A percentile compares a stretch with the other conserved stretches of the same genome.
phyloP scores from a whole-genome alignment of 2,329 filamentous ascomycete species.

The Penicillium glabrum region DNA sequence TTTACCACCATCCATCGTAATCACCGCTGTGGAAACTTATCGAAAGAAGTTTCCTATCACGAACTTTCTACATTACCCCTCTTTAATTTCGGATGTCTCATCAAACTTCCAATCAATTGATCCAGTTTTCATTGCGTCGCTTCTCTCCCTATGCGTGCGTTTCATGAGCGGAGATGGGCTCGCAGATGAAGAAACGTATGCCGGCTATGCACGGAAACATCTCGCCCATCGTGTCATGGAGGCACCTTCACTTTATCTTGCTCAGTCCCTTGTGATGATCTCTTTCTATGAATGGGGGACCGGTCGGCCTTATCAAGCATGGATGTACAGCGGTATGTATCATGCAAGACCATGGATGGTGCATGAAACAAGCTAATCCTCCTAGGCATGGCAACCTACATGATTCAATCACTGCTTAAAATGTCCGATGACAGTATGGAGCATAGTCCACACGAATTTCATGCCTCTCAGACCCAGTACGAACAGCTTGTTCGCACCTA shows the following conservation, averaged over 20 bases:
- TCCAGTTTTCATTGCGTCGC: constrained; percentile 33
- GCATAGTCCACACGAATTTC: constrained; percentile 34
- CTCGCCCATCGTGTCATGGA: constrained; percentile 34
- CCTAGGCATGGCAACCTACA: constrained; percentile 39
- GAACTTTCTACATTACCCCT: constrained; percentile 40
- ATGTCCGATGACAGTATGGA: constrained; percentile 40
- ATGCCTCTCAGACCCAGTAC: constrained; percentile 34
- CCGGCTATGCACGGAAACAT: constrained; percentile 32
- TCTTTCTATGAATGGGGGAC: constrained; percentile 39
- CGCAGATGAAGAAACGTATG: constrained; percentile 30
- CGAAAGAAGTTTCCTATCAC: constrained; percentile 38
- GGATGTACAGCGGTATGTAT: constrained; percentile 39
- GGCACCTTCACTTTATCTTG: constrained; percentile 34
- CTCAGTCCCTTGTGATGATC: constrained; percentile 38
- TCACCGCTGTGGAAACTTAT: constrained; percentile 36
- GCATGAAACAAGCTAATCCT: constrained; percentile 1
- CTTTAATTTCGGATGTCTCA: constrained; percentile 35
- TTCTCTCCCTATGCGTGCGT: constrained; percentile 35
- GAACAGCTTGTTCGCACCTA: constrained; percentile 40
- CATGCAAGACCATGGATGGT: not conserved
- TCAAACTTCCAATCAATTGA: constrained; percentile 30
- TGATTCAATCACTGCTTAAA: constrained; percentile 39
- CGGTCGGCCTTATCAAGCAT: constrained; percentile 37
- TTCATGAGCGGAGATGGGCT: constrained; percentile 30
- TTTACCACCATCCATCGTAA: constrained; percentile 29